These are phyloP conservation scores for Zizania latifolia DNA, from an alignment of 176 grass and related monocot genomes.

Conservation along the genomic window DNA sequence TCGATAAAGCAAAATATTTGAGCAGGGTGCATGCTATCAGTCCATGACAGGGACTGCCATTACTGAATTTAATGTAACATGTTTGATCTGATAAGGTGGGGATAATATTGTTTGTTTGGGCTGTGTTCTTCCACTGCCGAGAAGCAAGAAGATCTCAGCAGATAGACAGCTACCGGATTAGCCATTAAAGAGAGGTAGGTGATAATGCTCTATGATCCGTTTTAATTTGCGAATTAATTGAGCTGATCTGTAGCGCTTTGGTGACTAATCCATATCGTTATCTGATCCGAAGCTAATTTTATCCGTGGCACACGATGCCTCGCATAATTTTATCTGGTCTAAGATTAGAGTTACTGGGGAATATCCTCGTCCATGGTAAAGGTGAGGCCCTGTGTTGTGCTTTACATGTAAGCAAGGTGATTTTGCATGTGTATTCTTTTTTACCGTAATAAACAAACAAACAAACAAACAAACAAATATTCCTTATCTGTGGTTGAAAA, in stretches of 20 bases:
- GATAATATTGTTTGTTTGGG: conserved; percentile 48
- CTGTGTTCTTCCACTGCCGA: conserved; percentile 18
- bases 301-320: not conserved
- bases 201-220: not conserved
- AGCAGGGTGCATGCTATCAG: conserved; percentile 31
- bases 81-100: conserved; percentile 38
- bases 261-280: conserved; percentile 7
- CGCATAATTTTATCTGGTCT: not conserved
- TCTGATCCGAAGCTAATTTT: not conserved
- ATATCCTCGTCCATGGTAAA: not conserved
- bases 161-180: conserved; percentile 17
- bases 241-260: not conserved
- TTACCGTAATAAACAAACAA: too few relatives aligned
- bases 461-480: too few relatives aligned
- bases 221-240: not conserved
- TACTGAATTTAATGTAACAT: conserved; percentile 34
- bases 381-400: not conserved
- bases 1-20: conserved; percentile 44
- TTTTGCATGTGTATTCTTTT: too few relatives aligned
- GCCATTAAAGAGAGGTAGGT: not conserved
- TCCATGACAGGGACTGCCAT: conserved; percentile 33
- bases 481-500: too few relatives aligned
- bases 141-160: conserved; percentile 26
- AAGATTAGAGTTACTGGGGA: not conserved
- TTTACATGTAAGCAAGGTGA: not conserved